Percentiles rank a stretch among this genome's conserved stretches.
phyloP scores from a whole-genome alignment of 192 early-diverging fungal genomes.

The Entophlyctis helioformis region DNA sequence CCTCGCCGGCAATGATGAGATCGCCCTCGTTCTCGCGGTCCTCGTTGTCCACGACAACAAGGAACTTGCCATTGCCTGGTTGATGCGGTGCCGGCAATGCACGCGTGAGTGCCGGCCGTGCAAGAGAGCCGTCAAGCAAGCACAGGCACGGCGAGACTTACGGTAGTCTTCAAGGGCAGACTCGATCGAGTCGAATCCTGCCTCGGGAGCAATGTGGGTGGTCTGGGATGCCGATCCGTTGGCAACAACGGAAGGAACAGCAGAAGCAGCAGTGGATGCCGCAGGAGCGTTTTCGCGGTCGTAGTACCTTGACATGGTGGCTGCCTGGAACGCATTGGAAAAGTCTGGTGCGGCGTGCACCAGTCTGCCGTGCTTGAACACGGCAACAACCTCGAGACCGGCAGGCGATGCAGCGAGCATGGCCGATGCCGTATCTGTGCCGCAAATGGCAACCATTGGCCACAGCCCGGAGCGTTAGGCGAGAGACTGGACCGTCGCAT shows the following conservation, averaged over 20 bases:
- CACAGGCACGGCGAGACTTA: constrained; percentile 13
- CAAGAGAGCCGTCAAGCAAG: background rate
- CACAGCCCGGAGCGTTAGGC: background rate
- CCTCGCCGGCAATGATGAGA: constrained; percentile 92
- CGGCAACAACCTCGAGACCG: too few species aligned
- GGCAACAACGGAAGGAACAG: background rate
- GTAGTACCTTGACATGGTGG: constrained; percentile 18
- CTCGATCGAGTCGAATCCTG: constrained; percentile 49
- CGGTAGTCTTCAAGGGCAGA: constrained; percentile 53
- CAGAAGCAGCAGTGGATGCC: background rate
- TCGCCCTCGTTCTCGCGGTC: constrained; percentile 99
- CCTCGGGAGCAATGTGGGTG: background rate
- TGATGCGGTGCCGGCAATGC: background rate
- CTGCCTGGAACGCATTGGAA: constrained; percentile 7
- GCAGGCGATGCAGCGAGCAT: too few species aligned
- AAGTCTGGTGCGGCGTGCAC: constrained; percentile 7
- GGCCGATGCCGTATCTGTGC: too few species aligned
- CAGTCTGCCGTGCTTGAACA: constrained; percentile 13
- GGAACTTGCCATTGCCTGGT: constrained; percentile 64
- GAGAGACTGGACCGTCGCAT: too few species aligned
- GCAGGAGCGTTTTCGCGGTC: constrained; percentile 9
- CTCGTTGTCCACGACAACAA: constrained; percentile 93
- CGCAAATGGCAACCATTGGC: too few species aligned
- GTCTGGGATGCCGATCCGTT: background rate
- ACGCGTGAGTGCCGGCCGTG: background rate